Percentiles rank a stretch among this genome's conserved stretches.
Evolutionary conservation across 352 stramenopile genomes (phyloP).

Genomic region (Globisporangium iwayamae): DNA sequence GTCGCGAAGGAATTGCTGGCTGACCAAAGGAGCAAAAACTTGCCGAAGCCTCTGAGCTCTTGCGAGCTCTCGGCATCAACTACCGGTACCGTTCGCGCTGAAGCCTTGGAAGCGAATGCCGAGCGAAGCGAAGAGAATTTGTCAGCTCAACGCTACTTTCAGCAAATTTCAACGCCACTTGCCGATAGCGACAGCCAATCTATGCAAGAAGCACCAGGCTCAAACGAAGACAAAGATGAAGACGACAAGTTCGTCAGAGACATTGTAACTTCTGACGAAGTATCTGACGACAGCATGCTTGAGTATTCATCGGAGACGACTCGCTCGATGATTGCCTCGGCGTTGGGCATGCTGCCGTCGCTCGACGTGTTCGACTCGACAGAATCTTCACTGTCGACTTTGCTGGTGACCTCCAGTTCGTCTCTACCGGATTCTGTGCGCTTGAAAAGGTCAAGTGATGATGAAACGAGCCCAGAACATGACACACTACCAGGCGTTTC

Average conservation of each 20-base stretch:
- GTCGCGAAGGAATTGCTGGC: background rate
- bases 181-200: background rate
- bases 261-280: background rate
- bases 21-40: background rate
- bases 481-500: too few relatives aligned
- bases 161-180: background rate
- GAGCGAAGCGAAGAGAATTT: background rate
- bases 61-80: background rate
- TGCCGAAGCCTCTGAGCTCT: background rate
- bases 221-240: background rate
- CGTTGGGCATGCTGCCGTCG: conserved; percentile 30
- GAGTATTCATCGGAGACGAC: conserved; percentile 35
- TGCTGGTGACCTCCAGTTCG: background rate
- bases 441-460: background rate
- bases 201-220: background rate
- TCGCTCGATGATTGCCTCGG: conserved; percentile 33
- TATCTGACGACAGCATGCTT: conserved; percentile 11
- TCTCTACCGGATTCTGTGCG: conserved; percentile 4
- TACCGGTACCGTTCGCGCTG: background rate
- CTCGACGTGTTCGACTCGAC: conserved; percentile 12
- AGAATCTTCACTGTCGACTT: background rate
- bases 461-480: background rate
- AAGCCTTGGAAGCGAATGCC: background rate
- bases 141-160: background rate
- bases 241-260: background rate